These are phyloP conservation scores for Xylaria hypoxylon DNA, from an alignment of 2,329 filamentous ascomycete genomes.

Conservation along the genomic window DNA sequence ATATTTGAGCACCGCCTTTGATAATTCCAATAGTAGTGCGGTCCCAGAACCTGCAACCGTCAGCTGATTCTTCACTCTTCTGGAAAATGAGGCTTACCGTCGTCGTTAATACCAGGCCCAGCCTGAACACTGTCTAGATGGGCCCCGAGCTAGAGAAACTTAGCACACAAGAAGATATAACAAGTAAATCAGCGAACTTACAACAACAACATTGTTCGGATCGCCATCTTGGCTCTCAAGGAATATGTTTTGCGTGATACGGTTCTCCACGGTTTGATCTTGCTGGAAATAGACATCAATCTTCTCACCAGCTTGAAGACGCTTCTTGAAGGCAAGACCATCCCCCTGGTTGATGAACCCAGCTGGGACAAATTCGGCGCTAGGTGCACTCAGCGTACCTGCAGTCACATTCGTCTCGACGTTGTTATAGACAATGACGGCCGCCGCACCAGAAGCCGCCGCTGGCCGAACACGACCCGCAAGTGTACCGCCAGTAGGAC, in stretches of 20 bases:
- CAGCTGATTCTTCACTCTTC: background rate
- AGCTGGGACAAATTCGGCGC: constrained; percentile 28
- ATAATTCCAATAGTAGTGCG: constrained; percentile 25
- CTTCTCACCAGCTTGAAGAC: constrained; percentile 26
- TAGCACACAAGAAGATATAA: background rate
- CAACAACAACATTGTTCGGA: constrained; percentile 25
- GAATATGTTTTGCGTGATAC: constrained; percentile 29
- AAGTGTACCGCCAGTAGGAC: constrained; percentile 27
- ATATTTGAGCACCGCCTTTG: constrained; percentile 26
- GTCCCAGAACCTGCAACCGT: constrained; percentile 18
- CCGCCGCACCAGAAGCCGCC: constrained; percentile 22
- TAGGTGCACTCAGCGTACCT: constrained; percentile 26
- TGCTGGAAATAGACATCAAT: constrained; percentile 29
- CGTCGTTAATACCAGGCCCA: constrained; percentile 30
- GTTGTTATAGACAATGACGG: constrained; percentile 33
- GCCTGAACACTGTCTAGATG: constrained; percentile 32
- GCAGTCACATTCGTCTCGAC: constrained; percentile 32
- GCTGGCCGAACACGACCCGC: constrained; percentile 31
- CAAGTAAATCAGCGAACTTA: background rate
- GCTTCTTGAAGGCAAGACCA: constrained; percentile 20
- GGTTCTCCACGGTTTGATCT: constrained; percentile 30
- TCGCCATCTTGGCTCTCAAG: constrained; percentile 28
- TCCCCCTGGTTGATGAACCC: constrained; percentile 32
- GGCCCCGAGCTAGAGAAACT: constrained; percentile 22
- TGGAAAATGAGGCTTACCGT: background rate